Percentiles rank a stretch among this genome's conserved stretches.
These are phyloP conservation scores for Aspergillus calidoustus DNA, from an alignment of 2,329 filamentous ascomycete genomes.

Conservation along the genomic window DNA sequence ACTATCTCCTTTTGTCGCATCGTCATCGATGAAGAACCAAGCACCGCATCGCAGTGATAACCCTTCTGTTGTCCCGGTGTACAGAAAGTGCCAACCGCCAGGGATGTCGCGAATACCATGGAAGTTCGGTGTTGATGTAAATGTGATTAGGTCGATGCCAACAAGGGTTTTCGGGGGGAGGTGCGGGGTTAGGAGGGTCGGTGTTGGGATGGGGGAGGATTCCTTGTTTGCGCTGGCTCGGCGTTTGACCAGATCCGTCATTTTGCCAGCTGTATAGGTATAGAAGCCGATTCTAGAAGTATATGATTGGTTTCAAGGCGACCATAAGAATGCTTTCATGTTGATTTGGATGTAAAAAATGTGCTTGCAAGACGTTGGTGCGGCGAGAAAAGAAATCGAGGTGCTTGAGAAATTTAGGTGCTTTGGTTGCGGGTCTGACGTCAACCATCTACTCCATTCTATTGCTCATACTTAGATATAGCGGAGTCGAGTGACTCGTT, in stretches of 20 bases:
- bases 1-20: constrained; percentile 4
- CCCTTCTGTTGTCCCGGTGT: constrained; percentile 61
- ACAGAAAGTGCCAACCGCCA: constrained; percentile 64
- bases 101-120: constrained; percentile 64
- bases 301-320: background rate
- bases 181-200: constrained; percentile 48
- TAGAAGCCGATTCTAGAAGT: background rate
- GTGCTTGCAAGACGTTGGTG: background rate
- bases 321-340: background rate
- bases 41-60: constrained; percentile 65
- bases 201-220: constrained; percentile 23
- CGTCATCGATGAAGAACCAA: constrained; percentile 61
- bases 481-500: too few relatives aligned
- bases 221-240: background rate
- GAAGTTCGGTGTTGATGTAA: constrained; percentile 66
- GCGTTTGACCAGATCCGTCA: background rate
- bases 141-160: constrained; percentile 61
- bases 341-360: background rate
- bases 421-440: background rate
- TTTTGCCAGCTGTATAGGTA: background rate
- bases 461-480: too few relatives aligned
- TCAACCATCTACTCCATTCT: background rate
- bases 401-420: background rate
- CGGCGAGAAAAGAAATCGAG: background rate
- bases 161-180: constrained; percentile 55